Conservation (phyloP, 2,329 filamentous ascomycete genomes). For the Phialophora expanda region DNA sequence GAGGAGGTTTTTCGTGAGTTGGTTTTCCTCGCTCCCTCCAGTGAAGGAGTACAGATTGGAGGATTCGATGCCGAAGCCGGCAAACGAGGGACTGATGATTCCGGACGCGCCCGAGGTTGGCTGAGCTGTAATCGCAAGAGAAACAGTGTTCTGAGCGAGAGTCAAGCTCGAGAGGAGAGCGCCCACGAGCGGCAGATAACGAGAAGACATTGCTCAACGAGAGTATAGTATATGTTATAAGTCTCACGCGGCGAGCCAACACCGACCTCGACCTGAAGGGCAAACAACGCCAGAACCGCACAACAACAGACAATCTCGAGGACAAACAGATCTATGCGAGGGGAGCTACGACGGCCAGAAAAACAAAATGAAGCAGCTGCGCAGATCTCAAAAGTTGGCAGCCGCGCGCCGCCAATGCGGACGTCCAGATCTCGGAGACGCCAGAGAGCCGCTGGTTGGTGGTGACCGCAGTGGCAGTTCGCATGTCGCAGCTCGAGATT, state of each 20-base stretch:
- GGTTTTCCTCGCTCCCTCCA: conserved; percentile 50
- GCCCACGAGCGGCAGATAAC: conserved; percentile 32
- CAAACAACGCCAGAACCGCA: conserved; percentile 13
- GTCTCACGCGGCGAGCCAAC: conserved; percentile 5
- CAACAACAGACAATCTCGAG: conserved; percentile 13
- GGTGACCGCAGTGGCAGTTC: neutral
- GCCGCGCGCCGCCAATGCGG: conserved; percentile 15
- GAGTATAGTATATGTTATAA: conserved; percentile 7
- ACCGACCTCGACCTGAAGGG: conserved; percentile 14
- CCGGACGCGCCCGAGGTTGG: conserved; percentile 35
- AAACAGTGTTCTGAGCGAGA: conserved; percentile 29
- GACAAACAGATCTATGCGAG: conserved; percentile 13
- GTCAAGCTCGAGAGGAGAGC: conserved; percentile 25
- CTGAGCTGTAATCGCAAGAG: conserved; percentile 29
- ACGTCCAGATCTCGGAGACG: conserved; percentile 13
- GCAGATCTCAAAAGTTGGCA: conserved; percentile 14
- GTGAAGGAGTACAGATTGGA: conserved; percentile 60
- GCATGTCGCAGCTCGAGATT: neutral
- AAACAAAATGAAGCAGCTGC: conserved; percentile 1
- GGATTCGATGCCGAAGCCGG: conserved; percentile 59
- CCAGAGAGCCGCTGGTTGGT: neutral
- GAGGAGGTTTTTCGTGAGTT: conserved; percentile 55
- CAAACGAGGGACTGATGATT: conserved; percentile 52
- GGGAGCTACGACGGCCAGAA: neutral
- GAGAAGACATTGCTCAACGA: conserved; percentile 30